phyloP scores from a whole-genome alignment of 176 grass and related monocot genomes.

The Hyparrhenia diplandra region DNA sequence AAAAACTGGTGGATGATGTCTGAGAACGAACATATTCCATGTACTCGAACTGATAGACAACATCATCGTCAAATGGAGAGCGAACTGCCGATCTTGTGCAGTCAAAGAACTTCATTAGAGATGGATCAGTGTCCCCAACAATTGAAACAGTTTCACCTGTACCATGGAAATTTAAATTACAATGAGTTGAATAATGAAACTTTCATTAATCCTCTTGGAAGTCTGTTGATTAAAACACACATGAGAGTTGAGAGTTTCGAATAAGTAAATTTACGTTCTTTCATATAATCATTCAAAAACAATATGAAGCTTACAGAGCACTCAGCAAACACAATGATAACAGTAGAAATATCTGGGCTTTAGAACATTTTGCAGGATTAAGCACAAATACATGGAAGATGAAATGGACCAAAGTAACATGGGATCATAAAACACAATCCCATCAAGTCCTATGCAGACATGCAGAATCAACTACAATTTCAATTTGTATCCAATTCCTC shows the following conservation, averaged over 20 bases:
- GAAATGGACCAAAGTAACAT: not conserved
- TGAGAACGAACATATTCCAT: constrained; percentile 93
- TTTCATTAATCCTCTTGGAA: not conserved
- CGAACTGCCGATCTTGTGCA: constrained; percentile 78
- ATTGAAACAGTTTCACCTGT: constrained; percentile 90
- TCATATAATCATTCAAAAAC: not conserved
- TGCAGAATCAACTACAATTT: not conserved
- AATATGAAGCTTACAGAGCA: not conserved
- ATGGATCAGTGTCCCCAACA: constrained; percentile 84
- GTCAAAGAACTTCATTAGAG: constrained; percentile 92
- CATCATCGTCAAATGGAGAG: constrained; percentile 86
- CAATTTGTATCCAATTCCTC: not conserved
- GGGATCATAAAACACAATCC: not conserved
- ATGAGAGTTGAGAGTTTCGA: not conserved
- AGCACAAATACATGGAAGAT: not conserved
- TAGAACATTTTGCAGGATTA: constrained; percentile 1
- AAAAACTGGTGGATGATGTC: not conserved
- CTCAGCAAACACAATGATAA: not conserved
- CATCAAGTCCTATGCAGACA: not conserved
- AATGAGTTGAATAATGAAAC: not conserved
- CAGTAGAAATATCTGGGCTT: not conserved
- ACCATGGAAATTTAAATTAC: constrained; percentile 5
- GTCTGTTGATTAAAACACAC: not conserved
- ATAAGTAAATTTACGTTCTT: not conserved
- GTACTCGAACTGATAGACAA: constrained; percentile 95